phyloP scores from a whole-genome alignment of 23 red algal species.

The Gracilaria caudata region DNA sequence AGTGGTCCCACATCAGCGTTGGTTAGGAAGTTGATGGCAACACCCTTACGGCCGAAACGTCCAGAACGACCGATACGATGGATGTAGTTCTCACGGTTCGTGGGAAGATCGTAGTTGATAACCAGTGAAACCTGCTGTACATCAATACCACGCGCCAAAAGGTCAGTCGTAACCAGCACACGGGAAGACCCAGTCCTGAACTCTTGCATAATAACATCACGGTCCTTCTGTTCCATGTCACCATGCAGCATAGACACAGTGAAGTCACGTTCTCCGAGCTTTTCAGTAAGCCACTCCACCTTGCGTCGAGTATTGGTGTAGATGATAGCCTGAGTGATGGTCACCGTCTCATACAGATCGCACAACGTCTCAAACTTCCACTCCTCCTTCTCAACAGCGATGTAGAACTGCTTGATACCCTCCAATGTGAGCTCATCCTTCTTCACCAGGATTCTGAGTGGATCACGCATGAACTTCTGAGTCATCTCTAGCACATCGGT shows the following conservation, averaged over 20 bases:
- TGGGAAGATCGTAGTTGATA: constrained; percentile 99
- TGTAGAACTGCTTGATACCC: constrained; percentile 95
- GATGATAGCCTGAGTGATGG: constrained; percentile 91
- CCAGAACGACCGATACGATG: constrained; percentile 98
- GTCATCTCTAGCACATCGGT: constrained; percentile 98
- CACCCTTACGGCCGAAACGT: constrained; percentile 99
- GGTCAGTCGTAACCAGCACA: constrained; percentile 96
- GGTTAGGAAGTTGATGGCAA: constrained; percentile 99
- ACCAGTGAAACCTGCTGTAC: constrained; percentile 98
- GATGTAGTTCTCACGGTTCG: constrained; percentile 99
- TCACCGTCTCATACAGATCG: constrained; percentile 90
- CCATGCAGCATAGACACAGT: constrained; percentile 92
- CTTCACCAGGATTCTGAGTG: constrained; percentile 92
- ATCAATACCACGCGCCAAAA: constrained; percentile 99
- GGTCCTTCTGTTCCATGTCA: constrained; percentile 96
- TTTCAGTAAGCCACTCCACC: constrained; percentile 89
- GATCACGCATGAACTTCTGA: constrained; percentile 96
- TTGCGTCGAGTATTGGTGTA: constrained; percentile 95
- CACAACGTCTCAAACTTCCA: constrained; percentile 96
- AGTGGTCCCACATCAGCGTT: constrained; percentile 81
- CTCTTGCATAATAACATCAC: constrained; percentile 92
- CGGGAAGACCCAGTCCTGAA: constrained; percentile 92
- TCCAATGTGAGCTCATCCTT: constrained; percentile 94
- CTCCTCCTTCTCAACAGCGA: constrained; percentile 90
- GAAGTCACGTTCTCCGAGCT: constrained; percentile 86